Conservation (phyloP, 2,329 filamentous ascomycete species). For the Beauveria australis region DNA sequence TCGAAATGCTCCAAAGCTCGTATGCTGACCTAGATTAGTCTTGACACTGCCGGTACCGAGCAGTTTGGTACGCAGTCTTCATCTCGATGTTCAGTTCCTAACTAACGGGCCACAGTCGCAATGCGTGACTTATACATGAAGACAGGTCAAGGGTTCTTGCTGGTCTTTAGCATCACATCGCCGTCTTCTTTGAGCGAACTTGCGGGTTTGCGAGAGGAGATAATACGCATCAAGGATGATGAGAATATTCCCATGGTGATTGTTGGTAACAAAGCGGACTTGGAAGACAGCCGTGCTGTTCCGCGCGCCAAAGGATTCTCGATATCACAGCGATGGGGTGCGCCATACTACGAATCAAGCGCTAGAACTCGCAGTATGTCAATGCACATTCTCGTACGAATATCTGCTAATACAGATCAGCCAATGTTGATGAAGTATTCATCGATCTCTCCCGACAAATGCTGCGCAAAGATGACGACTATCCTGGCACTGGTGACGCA, state of each 20-base stretch:
- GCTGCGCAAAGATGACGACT: slow-evolving; percentile 60
- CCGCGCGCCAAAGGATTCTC: slow-evolving; percentile 72
- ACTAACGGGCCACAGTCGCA: slow-evolving; percentile 36
- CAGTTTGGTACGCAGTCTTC: slow-evolving; percentile 65
- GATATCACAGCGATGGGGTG: slow-evolving; percentile 79
- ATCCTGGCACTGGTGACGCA: slow-evolving; percentile 24
- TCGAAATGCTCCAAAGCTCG: slow-evolving; percentile 13
- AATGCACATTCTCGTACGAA: neutral
- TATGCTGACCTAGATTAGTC: slow-evolving; percentile 35
- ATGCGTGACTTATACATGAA: slow-evolving; percentile 88
- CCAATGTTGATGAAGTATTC: slow-evolving; percentile 88
- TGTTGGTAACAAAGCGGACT: slow-evolving; percentile 84
- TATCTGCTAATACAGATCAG: slow-evolving; percentile 26
- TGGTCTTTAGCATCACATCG: slow-evolving; percentile 89
- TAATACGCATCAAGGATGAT: slow-evolving; percentile 84
- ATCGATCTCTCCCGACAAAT: slow-evolving; percentile 78
- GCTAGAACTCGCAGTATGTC: slow-evolving; percentile 62
- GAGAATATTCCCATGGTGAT: slow-evolving; percentile 80
- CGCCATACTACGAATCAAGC: slow-evolving; percentile 86
- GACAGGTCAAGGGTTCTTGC: slow-evolving; percentile 80
- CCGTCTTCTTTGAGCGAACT: slow-evolving; percentile 76
- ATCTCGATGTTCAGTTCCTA: slow-evolving; percentile 6
- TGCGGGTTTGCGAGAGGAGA: slow-evolving; percentile 74
- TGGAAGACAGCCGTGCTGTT: slow-evolving; percentile 77
- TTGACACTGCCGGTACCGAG: slow-evolving; percentile 86